Evolutionary conservation across 768 basidiomycete genomes (phyloP).

Genomic region (Leccinum imitatum): DNA sequence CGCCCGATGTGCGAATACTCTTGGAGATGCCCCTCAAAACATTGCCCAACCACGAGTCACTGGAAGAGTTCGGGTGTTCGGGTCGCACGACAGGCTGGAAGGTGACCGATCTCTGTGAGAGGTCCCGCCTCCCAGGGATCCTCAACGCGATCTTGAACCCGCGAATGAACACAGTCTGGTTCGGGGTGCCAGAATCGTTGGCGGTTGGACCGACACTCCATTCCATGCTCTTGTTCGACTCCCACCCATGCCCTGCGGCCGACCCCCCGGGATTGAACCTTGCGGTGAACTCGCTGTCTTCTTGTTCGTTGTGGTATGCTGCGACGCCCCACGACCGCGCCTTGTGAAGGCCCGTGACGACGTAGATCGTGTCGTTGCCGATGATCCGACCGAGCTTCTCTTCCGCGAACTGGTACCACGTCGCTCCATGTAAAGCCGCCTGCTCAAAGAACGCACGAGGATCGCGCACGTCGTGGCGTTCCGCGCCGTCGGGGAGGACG

Average conservation of each 20-base stretch:
- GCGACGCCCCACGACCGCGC: conserved; percentile 34
- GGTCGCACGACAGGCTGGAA: conserved; percentile 2
- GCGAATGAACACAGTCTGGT: conserved; percentile 32
- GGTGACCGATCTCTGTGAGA: conserved; percentile 20
- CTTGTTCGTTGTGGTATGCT: conserved; percentile 13
- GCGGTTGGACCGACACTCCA: conserved; percentile 19
- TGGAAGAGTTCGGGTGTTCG: background rate
- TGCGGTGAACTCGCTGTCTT: conserved; percentile 5
- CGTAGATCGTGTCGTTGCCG: conserved; percentile 34
- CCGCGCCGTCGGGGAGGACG: conserved; percentile 35
- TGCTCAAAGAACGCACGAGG: conserved; percentile 25
- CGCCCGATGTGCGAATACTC: conserved; percentile 12
- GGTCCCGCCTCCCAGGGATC: conserved; percentile 8
- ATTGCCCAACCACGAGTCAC: conserved; percentile 21
- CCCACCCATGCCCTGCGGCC: conserved; percentile 18
- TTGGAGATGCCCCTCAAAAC: conserved; percentile 18
- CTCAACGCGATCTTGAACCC: conserved; percentile 33
- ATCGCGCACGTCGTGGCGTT: conserved; percentile 27
- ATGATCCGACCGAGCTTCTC: conserved; percentile 26
- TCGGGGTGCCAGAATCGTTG: conserved; percentile 9
- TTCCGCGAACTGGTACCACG: conserved; percentile 35
- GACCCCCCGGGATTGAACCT: conserved; percentile 15
- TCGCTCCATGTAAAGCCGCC: conserved; percentile 24
- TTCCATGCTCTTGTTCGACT: conserved; percentile 18
- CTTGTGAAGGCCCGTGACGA: conserved; percentile 31